A percentile compares a stretch with the other conserved stretches of the same genome.
phyloP scores from a whole-genome alignment of 2,329 filamentous ascomycete genomes.

The Colletotrichum gigasporum region DNA sequence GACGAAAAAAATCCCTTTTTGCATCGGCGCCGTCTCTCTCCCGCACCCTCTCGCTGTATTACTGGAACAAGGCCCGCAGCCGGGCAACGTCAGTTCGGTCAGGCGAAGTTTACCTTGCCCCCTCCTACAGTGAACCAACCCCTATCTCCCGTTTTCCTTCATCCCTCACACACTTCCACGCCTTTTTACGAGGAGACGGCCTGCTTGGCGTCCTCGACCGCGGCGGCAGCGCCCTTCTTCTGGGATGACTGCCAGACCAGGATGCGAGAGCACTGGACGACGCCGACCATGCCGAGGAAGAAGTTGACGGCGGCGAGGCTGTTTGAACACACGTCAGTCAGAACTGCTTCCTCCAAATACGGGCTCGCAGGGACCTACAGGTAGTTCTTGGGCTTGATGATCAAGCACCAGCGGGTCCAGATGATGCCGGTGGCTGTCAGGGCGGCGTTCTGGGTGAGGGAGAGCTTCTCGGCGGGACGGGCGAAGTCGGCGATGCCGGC shows the following conservation, averaged over 20 bases:
- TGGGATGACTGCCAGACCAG: slow-evolving; percentile 69
- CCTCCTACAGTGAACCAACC: background rate
- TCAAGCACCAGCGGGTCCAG: slow-evolving; percentile 98
- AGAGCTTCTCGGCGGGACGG: slow-evolving; percentile 91
- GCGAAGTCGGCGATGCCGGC: slow-evolving; percentile 92
- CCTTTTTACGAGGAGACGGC: slow-evolving; percentile 30
- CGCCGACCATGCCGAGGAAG: slow-evolving; percentile 90
- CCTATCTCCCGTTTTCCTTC: background rate
- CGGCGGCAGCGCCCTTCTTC: slow-evolving; percentile 56
- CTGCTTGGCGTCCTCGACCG: slow-evolving; percentile 39
- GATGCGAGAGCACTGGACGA: slow-evolving; percentile 85
- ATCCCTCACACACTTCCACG: background rate
- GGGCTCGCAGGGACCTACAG: slow-evolving; percentile 67
- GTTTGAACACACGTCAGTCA: background rate
- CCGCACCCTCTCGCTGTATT: background rate
- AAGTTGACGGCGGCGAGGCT: slow-evolving; percentile 97
- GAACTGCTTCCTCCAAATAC: background rate
- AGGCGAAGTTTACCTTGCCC: background rate
- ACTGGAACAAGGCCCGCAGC: background rate
- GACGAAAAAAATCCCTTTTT: background rate
- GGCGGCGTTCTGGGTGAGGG: slow-evolving; percentile 89
- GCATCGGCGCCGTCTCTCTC: background rate
- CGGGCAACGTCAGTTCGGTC: background rate
- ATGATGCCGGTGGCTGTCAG: slow-evolving; percentile 92
- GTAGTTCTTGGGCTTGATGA: slow-evolving; percentile 93